These are phyloP conservation scores for Alternaria novae-zelandiae DNA, from an alignment of 2,329 filamentous ascomycete species.

Conservation along the genomic window DNA sequence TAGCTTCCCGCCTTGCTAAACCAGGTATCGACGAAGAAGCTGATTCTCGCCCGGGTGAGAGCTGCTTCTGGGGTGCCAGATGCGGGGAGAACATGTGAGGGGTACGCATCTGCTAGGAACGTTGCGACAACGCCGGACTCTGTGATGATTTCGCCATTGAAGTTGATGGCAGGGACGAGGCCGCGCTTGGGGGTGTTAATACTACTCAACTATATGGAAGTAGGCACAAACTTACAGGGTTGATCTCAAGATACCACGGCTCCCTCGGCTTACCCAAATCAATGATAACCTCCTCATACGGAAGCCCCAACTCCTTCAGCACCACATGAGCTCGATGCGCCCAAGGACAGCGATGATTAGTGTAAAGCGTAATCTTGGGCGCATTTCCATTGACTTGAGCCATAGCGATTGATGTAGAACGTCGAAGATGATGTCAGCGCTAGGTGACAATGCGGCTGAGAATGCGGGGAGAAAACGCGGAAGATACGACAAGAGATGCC, in stretches of 20 bases:
- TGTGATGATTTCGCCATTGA: constrained; percentile 68
- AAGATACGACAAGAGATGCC: background rate
- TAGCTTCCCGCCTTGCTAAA: constrained; percentile 64
- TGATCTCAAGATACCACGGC: constrained; percentile 76
- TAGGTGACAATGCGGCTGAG: background rate
- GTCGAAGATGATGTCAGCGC: background rate
- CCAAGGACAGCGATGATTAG: constrained; percentile 72
- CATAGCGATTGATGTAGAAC: constrained; percentile 16
- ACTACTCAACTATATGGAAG: background rate
- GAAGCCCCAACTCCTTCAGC: constrained; percentile 69
- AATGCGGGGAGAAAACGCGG: background rate
- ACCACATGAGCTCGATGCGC: constrained; percentile 79
- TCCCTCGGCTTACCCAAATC: constrained; percentile 73
- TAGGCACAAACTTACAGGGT: constrained; percentile 59
- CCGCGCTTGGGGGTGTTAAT: constrained; percentile 59
- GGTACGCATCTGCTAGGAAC: constrained; percentile 73
- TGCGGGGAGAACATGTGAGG: constrained; percentile 69
- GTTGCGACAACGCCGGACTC: constrained; percentile 77
- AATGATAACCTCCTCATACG: constrained; percentile 74
- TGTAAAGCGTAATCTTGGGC: constrained; percentile 71
- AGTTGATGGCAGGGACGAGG: constrained; percentile 73
- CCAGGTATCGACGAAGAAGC: constrained; percentile 76
- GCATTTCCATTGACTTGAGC: constrained; percentile 31
- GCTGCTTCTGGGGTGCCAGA: constrained; percentile 61
- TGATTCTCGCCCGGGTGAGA: constrained; percentile 69